Conservation (phyloP, 163 green algal genomes). For the Prototheca wickerhamii region DNA sequence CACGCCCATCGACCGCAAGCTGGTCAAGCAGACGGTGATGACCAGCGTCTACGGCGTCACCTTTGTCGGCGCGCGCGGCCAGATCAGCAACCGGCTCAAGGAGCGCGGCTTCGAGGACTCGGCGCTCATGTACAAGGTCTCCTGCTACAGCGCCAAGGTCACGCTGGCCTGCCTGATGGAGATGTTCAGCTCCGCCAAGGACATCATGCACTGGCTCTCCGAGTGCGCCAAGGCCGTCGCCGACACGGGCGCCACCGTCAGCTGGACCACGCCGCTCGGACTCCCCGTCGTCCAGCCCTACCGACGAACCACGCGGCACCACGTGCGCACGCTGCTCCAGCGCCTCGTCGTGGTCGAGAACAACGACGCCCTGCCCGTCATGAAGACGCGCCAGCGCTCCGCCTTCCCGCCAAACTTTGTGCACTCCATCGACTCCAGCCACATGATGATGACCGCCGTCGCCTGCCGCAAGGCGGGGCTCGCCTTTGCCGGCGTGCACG, state of each 20-base stretch:
- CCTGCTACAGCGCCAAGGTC: conserved; percentile 36
- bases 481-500: conserved; percentile 84
- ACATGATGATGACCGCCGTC: conserved; percentile 98
- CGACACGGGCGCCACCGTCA: conserved; percentile 43
- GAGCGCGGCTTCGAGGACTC: conserved; percentile 67
- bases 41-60: conserved; percentile 98
- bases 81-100: conserved; percentile 76
- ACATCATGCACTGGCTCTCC: conserved; percentile 83
- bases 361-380: conserved; percentile 37
- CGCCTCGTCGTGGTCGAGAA: conserved; percentile 41
- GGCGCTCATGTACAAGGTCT: conserved; percentile 30
- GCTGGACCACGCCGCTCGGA: conserved; percentile 83
- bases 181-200: conserved; percentile 72
- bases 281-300: conserved; percentile 94
- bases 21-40: conserved; percentile 95
- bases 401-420: conserved; percentile 98
- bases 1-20: conserved; percentile 34
- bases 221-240: conserved; percentile 60
- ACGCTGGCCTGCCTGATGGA: conserved; percentile 67
- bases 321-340: conserved; percentile 45
- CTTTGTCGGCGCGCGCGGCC: conserved; percentile 65
- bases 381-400: conserved; percentile 64
- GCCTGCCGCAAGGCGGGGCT: conserved; percentile 56
- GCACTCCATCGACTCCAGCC: conserved; percentile 86
- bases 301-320: conserved; percentile 27